Evolutionary conservation across 495 filamentous ascomycete genomes (phyloP).

Genomic region (Xanthoparmelia taractica): DNA sequence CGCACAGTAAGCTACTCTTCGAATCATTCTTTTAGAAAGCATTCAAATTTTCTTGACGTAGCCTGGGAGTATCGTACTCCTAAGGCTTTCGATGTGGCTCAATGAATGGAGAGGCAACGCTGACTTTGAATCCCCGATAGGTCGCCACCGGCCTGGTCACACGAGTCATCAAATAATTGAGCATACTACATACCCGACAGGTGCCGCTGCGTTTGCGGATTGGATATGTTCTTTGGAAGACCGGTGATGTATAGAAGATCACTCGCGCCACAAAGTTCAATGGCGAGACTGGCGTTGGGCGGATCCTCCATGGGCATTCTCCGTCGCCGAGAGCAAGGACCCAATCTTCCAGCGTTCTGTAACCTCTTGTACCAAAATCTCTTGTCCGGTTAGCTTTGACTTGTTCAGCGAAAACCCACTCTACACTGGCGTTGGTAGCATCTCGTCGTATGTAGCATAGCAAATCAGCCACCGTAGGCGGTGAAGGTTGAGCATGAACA

Average conservation of each 20-base stretch:
- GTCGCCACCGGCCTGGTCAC: conserved; percentile 90
- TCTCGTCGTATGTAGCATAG: conserved; percentile 9
- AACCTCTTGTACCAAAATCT: conserved; percentile 10
- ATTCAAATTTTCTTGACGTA: not conserved
- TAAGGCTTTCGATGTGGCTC: not conserved
- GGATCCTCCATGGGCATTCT: not conserved
- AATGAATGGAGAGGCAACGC: not conserved
- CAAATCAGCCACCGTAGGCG: not conserved
- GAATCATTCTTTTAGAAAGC: not conserved
- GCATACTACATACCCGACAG: not conserved
- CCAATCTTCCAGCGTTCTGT: not conserved
- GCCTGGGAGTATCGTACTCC: not conserved
- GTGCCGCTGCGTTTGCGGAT: not conserved
- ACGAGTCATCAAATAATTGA: conserved; percentile 49
- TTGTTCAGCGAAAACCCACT: conserved; percentile 5
- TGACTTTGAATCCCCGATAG: conserved; percentile 42
- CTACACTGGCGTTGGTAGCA: conserved; percentile 8
- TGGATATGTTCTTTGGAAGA: not conserved
- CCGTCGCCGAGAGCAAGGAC: not conserved
- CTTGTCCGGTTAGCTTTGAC: not conserved
- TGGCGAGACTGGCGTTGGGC: not conserved
- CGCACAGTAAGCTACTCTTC: not conserved
- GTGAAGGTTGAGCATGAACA: not conserved
- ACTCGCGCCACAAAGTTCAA: not conserved
- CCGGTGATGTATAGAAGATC: not conserved